Conservation (phyloP, 129 eudicot species). For the Sambucus nigra region DNA sequence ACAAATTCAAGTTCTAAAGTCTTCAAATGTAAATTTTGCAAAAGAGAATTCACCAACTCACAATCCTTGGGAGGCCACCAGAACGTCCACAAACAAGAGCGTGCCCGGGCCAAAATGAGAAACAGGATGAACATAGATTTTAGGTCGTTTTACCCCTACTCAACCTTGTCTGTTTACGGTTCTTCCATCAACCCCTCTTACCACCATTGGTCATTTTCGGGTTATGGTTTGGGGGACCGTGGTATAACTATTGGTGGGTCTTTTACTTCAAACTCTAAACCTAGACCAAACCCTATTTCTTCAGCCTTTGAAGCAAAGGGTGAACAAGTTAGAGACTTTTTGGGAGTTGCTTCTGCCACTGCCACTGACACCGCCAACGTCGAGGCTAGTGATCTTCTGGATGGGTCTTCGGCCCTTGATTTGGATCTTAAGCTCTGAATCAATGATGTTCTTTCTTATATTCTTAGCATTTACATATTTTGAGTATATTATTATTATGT, state of each 20-base stretch:
- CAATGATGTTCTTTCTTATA: neutral
- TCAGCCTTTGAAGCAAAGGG: slow-evolving; percentile 16
- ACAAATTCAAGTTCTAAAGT: slow-evolving; percentile 25
- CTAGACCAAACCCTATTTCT: slow-evolving; percentile 6
- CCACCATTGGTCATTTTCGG: slow-evolving; percentile 27
- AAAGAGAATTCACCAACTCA: slow-evolving; percentile 57
- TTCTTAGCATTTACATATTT: neutral
- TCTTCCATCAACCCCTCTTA: slow-evolving; percentile 37
- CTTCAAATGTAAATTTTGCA: slow-evolving; percentile 53
- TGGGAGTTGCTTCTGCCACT: slow-evolving; percentile 22
- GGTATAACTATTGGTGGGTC: slow-evolving; percentile 20
- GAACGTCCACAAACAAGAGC: slow-evolving; percentile 67
- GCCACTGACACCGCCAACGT: neutral
- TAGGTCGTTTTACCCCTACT: too few relatives aligned
- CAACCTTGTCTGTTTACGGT: too few relatives aligned
- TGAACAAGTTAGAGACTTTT: slow-evolving; percentile 22
- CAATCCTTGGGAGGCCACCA: slow-evolving; percentile 81
- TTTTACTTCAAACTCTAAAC: slow-evolving; percentile 7
- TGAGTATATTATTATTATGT: neutral
- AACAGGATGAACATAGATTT: too few relatives aligned
- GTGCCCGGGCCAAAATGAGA: slow-evolving; percentile 46
- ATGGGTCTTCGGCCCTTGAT: slow-evolving; percentile 36
- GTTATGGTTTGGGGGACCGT: slow-evolving; percentile 24
- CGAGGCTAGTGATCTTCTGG: slow-evolving; percentile 15
- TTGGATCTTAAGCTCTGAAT: slow-evolving; percentile 49